Evolutionary conservation across 345 rosid species (phyloP).

Genomic region (Draba incana): DNA sequence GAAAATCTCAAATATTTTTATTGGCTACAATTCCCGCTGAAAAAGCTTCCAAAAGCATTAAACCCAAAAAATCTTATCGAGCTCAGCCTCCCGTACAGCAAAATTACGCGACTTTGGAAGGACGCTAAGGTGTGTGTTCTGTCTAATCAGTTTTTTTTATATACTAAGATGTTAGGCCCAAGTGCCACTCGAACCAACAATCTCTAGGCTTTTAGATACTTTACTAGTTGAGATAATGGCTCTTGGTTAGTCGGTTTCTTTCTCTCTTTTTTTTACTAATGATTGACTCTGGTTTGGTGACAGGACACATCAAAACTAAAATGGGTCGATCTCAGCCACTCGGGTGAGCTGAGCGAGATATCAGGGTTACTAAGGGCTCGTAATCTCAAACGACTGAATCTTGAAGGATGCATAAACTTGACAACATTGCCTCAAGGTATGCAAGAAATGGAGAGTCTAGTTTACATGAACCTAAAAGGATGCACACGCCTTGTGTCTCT

Average conservation of each 20-base stretch:
- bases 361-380: slow-evolving; percentile 26
- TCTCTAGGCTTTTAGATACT: no score
- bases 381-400: slow-evolving; percentile 19
- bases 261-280: not conserved
- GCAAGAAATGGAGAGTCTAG: slow-evolving; percentile 15
- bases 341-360: slow-evolving; percentile 6
- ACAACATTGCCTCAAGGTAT: not conserved
- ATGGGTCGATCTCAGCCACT: slow-evolving; percentile 20
- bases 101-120: slow-evolving; percentile 29
- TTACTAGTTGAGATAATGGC: no score
- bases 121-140: slow-evolving; percentile 11
- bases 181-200: no score
- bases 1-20: slow-evolving; percentile 16
- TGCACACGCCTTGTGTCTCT: slow-evolving; percentile 18
- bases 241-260: no score
- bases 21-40: slow-evolving; percentile 29
- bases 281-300: not conserved
- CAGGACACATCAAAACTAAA: slow-evolving; percentile 33
- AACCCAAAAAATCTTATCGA: slow-evolving; percentile 21
- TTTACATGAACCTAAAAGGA: slow-evolving; percentile 11
- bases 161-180: no score
- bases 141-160: no score
- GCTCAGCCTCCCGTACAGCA: slow-evolving; percentile 18
- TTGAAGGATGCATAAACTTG: slow-evolving; percentile 18
- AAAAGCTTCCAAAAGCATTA: slow-evolving; percentile 29